A percentile compares a stretch with the other conserved stretches of the same genome.
Evolutionary conservation across 192 early-diverging fungal genomes (phyloP).

Genomic region (Gonapodya prolifera): DNA sequence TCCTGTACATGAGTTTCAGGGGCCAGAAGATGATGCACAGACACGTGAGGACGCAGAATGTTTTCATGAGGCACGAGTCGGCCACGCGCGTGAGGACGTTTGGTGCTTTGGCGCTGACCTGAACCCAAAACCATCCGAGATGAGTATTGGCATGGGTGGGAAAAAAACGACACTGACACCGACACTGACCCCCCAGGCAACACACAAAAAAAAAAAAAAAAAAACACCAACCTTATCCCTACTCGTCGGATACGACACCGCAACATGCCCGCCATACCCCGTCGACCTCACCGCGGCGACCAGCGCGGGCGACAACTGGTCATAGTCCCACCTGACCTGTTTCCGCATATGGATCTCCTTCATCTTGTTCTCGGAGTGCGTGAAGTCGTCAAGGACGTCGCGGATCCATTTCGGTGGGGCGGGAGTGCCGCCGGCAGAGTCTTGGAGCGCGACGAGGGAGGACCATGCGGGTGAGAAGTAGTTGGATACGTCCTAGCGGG

Average conservation of each 20-base stretch:
- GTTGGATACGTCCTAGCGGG: not conserved
- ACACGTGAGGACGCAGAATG: not conserved
- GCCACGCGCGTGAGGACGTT: not conserved
- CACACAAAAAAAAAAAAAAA: too few relatives aligned
- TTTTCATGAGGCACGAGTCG: not conserved
- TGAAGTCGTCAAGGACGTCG: not conserved
- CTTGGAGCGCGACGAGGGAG: not conserved
- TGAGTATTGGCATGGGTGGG: not conserved
- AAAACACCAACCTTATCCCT: not conserved
- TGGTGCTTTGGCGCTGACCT: not conserved
- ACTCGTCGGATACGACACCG: not conserved
- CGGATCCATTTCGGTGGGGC: not conserved
- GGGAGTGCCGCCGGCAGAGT: not conserved
- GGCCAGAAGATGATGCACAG: not conserved
- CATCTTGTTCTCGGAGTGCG: not conserved
- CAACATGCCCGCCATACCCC: not conserved
- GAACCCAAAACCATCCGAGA: not conserved
- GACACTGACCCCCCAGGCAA: too few relatives aligned
- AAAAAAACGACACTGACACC: too few relatives aligned
- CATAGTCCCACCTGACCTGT: not conserved
- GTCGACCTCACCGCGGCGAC: not conserved
- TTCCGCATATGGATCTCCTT: constrained; percentile 1
- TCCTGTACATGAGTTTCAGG: not conserved
- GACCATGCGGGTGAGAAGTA: not conserved
- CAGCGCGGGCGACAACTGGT: not conserved